Base-by-base conservation (phyloP, 2,329 filamentous ascomycete genomes). In the Penicillium sp. region DNA sequence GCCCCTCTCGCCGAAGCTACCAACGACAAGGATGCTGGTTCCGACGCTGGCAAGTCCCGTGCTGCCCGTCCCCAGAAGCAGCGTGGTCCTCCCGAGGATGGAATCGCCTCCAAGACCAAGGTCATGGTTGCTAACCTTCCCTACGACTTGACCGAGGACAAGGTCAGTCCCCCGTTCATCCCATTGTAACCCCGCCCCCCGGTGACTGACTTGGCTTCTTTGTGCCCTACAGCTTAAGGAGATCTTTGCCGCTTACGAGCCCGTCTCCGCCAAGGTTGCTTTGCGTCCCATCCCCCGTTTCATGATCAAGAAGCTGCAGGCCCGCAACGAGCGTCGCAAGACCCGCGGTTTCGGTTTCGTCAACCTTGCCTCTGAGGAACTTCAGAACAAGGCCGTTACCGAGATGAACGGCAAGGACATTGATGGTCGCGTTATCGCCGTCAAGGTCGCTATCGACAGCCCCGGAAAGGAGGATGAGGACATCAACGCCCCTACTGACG, bases 351-450 rank as follows among this genome's bases (percentile, higher is more conserved):
- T 99, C 76, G 94, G 94, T 65, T 99, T 99, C 77, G 94, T 99
- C 61, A 97, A 92, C 58, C 88, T 99, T 59, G 89, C 89, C 61
- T 95, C 91, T 16, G 93, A 99, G 83, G 92, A 96, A 79, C 79
- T 93, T 71, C 94, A 99, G 84, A 87, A 95, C 81, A 96, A 97
- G 89, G 94, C 94, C 64, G 95, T 97, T 64, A 74, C 81, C 49
- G 94, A 99, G 84, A 99, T 99, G 94, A 97, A 99, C 80, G 94
- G 92, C 80, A 97, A 96, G 87, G 91, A 96, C 76, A 94, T 99
- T 66, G 94, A 97, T 78, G 94, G 93, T 63, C 93, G 94, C 71
- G 93, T 97, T 83, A 99, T 99, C 68, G 94, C 94, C 63, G 94
- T 99, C 85, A 99, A 99, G 90, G 92, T 99, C 74, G 94, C 94